Evolutionary conservation across 345 rosid genomes (phyloP), one percentile per base, ranked within the genome.

Genomic region (Brassica juncea): DNA sequence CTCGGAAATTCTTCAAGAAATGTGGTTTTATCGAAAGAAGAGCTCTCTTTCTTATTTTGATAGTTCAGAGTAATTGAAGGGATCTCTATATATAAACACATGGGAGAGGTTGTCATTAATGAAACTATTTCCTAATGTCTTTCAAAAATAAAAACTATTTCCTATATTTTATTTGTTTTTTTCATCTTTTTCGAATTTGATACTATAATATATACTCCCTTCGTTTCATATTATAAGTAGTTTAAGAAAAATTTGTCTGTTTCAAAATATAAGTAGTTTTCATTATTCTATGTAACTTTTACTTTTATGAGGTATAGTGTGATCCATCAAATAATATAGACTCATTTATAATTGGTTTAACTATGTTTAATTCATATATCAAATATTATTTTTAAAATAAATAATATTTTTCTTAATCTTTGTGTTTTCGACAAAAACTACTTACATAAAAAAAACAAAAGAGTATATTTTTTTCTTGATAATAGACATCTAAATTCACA

Each of bases 11-110:
- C 37, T 19, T 57, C 64, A 4, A 67, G 68, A 68, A 67, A 32
- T 65, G 47, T 37, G 42, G 8, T 37, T 37, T 37, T 37, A 37
- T 37, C 25, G 25, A 23, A 23, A 23, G 42, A 34, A 6, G 66
- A 57, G 15, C 28, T 72, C 28, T 72, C 52, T 72, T 72, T 79
- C 49, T 61, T 68, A 6, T 59, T 47, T 63, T 69, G 39, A 80
- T 80, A 58, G 32, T 80, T 16, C 47, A 11, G 16, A 14, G 75
- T 34, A 23, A 61, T 25, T 79, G 78, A 44, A 62, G 83, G 21
- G 66, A 60, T 60, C 74, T 73, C 69, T 79, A 73, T 79, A 79
- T 80, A 80, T 74, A 74, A 80, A 69, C 72, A 68, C 70, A 37
- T 74, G 71, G 72, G 42, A 80, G 67, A 69, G 59, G 65, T 61